A percentile compares a stretch with the other conserved stretches of the same genome.
These are phyloP conservation scores for Ustanciosporium gigantosporum DNA, from an alignment of 1,284 basidiomycete species.

Conservation along the genomic window DNA sequence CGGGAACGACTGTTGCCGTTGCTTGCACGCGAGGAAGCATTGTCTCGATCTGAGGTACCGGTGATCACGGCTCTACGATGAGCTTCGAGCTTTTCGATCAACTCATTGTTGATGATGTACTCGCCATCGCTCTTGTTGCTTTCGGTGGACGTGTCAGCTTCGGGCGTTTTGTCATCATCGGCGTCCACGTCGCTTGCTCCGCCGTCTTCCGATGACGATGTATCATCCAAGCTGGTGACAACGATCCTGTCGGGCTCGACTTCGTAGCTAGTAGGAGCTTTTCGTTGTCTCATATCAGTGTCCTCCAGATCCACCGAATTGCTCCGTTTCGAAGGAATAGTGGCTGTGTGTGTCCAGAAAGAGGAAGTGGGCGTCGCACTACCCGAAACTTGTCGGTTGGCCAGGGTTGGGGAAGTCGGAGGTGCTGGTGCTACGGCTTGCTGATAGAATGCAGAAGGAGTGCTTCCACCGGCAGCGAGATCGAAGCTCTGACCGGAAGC, in stretches of 20 bases:
- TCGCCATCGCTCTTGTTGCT: conserved; percentile 5
- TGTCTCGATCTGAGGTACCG: conserved; percentile 37
- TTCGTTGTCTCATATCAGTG: conserved; percentile 19
- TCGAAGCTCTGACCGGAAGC: neutral
- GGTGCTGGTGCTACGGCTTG: conserved; percentile 29
- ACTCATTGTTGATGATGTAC: conserved; percentile 46
- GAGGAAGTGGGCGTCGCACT: too few species aligned
- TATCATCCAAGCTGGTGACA: conserved; percentile 33
- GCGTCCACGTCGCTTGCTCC: conserved; percentile 1
- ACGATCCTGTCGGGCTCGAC: conserved; percentile 39
- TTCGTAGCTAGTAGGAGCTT: conserved; percentile 33
- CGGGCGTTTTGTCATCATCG: conserved; percentile 11
- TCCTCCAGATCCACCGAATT: conserved; percentile 16
- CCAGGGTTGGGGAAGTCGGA: conserved; percentile 20
- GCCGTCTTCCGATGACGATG: conserved; percentile 25
- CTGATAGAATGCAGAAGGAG: conserved; percentile 15
- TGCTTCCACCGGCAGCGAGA: neutral
- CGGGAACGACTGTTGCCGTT: conserved; percentile 5
- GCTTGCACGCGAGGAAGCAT: conserved; percentile 8
- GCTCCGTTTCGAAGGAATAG: neutral
- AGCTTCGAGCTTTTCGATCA: conserved; percentile 47
- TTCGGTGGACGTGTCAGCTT: conserved; percentile 20
- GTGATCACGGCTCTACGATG: conserved; percentile 34
- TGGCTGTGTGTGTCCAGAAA: neutral
- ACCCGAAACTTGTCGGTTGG: conserved; percentile 2